phyloP scores from a whole-genome alignment of 179 eudicot genomes.

The Patellifolia procumbens region DNA sequence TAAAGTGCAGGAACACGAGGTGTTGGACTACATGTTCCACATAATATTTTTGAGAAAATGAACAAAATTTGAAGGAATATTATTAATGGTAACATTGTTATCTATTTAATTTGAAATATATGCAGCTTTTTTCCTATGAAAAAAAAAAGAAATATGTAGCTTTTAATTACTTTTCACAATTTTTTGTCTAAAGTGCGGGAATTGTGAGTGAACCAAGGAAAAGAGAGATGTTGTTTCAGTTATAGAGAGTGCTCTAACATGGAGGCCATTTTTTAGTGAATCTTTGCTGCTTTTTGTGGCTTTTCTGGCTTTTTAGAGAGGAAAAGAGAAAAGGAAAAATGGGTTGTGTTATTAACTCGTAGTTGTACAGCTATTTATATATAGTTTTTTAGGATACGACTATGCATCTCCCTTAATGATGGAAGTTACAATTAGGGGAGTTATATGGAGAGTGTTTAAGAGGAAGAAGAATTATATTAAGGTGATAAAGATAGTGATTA shows the following conservation, averaged over 20 bases:
- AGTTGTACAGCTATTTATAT: no score
- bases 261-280: neutral
- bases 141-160: no score
- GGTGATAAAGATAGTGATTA: no score
- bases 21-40: neutral
- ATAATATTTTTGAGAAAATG: neutral
- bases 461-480: no score
- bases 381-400: no score
- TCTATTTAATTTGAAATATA: neutral
- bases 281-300: neutral
- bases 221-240: neutral
- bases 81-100: neutral
- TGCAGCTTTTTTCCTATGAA: no score
- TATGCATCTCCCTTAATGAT: no score
- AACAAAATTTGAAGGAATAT: neutral
- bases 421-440: no score
- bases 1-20: constrained; percentile 52
- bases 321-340: neutral
- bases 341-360: no score
- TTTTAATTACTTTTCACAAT: no score
- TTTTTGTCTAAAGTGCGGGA: no score
- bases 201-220: neutral
- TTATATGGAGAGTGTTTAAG: no score
- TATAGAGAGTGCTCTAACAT: neutral
- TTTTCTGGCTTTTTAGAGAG: neutral